Conservation (phyloP, 768 basidiomycete genomes). For the Phlebiopsis flavidoalba region DNA sequence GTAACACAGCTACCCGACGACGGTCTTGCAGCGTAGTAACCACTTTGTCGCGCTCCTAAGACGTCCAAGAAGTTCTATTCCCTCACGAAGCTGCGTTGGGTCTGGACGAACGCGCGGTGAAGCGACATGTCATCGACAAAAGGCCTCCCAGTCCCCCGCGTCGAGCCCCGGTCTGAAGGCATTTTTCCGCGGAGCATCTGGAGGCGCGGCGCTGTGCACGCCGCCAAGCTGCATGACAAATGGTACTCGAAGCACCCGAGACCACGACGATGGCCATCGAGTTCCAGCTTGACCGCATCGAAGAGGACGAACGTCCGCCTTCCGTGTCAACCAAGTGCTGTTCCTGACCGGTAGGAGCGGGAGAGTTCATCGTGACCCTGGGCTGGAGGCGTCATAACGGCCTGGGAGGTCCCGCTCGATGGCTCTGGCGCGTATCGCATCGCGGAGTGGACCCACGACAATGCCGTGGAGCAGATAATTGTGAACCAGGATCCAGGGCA, state of each 20-base stretch:
- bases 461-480: conserved; percentile 18
- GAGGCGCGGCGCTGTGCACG: conserved; percentile 30
- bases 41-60: conserved; percentile 15
- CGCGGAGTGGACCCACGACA: conserved; percentile 21
- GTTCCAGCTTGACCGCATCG: conserved; percentile 17
- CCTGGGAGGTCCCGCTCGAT: conserved; percentile 32
- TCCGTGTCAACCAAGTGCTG: conserved; percentile 23
- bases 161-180: conserved; percentile 21
- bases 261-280: conserved; percentile 17
- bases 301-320: conserved; percentile 9
- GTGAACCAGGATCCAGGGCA: conserved; percentile 25
- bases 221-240: conserved; percentile 29
- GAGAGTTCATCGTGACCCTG: conserved; percentile 26
- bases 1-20: conserved; percentile 1
- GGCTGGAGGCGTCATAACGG: conserved; percentile 22
- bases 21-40: background rate
- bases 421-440: conserved; percentile 27
- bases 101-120: conserved; percentile 31
- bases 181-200: conserved; percentile 27
- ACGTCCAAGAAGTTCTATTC: conserved; percentile 25
- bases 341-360: conserved; percentile 28
- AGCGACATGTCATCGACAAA: conserved; percentile 28
- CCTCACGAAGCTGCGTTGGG: conserved; percentile 31
- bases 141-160: conserved; percentile 29
- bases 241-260: conserved; percentile 26